Conservation (phyloP, 1,139 yeast species). For the Geotrichum restrictum region DNA sequence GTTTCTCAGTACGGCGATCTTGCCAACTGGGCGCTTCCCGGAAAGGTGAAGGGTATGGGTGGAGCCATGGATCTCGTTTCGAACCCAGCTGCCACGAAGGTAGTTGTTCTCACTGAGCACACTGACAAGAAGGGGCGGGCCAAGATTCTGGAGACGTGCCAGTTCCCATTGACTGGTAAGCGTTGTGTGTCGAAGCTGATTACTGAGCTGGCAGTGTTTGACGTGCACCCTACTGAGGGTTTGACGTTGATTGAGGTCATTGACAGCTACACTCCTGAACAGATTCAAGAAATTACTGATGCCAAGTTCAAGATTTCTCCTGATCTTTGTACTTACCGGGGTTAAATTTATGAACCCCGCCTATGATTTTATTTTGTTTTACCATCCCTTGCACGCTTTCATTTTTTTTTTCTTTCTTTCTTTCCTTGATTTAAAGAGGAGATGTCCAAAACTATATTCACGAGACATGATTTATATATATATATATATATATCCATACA, state of each 20-base stretch:
- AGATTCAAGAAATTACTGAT: constrained; percentile 42
- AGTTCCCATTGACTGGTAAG: constrained; percentile 49
- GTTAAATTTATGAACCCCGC: too few relatives aligned
- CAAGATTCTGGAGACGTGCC: constrained; percentile 45
- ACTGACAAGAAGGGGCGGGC: constrained; percentile 47
- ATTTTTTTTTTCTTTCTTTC: too few relatives aligned
- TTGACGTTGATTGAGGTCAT: constrained; percentile 45
- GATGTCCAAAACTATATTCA: too few relatives aligned
- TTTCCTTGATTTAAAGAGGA: too few relatives aligned
- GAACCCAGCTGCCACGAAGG: constrained; percentile 46
- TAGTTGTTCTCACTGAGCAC: constrained; percentile 51
- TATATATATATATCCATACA: too few relatives aligned
- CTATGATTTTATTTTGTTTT: too few relatives aligned
- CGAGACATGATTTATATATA: too few relatives aligned
- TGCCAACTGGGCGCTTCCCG: constrained; percentile 54
- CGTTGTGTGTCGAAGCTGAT: constrained; percentile 47
- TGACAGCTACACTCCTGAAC: constrained; percentile 43
- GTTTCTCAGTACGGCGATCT: constrained; percentile 48
- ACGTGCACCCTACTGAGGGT: constrained; percentile 41
- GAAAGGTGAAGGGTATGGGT: constrained; percentile 52
- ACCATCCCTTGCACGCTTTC: too few relatives aligned
- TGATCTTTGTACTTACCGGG: constrained; percentile 27
- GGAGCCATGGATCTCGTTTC: constrained; percentile 57
- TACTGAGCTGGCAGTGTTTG: constrained; percentile 51
- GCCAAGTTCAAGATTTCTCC: constrained; percentile 43